phyloP scores from a whole-genome alignment of 1,284 basidiomycete species.

The Veloboletus limbatus region DNA sequence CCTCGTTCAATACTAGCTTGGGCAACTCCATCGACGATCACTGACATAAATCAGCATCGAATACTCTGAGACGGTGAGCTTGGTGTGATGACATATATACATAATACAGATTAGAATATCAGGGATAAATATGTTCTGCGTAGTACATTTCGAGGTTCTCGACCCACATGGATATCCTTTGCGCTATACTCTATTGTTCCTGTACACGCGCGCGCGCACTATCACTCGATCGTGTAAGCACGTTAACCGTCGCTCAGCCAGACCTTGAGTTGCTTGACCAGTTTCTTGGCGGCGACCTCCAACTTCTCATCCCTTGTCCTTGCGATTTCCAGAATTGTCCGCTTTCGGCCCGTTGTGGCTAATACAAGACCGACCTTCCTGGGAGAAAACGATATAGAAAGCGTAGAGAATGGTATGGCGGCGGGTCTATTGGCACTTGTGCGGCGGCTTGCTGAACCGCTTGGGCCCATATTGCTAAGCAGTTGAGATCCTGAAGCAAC shows the following conservation, averaged over 20 bases:
- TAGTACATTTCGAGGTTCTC: no score
- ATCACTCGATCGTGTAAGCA: not conserved
- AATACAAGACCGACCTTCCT: slow-evolving; percentile 56
- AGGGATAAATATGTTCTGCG: no score
- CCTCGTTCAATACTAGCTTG: no score
- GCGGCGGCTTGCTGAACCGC: slow-evolving; percentile 1
- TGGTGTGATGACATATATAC: no score
- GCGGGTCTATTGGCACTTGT: slow-evolving; percentile 7
- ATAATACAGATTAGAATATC: no score
- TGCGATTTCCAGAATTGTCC: slow-evolving; percentile 57
- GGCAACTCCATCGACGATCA: no score
- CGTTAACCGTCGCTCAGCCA: slow-evolving; percentile 23
- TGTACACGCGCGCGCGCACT: no score
- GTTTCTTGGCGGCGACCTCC: slow-evolving; percentile 54
- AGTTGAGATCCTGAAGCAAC: slow-evolving; percentile 3
- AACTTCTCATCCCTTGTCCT: slow-evolving; percentile 54
- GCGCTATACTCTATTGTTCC: no score
- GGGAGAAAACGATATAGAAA: slow-evolving; percentile 58
- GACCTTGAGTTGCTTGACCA: slow-evolving; percentile 41
- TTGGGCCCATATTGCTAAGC: not conserved
- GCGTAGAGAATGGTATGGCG: slow-evolving; percentile 50
- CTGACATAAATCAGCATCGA: no score
- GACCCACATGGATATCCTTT: no score
- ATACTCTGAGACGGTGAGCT: no score
- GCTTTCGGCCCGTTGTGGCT: slow-evolving; percentile 38